Evolutionary conservation across 2,329 filamentous ascomycete species (phyloP), one percentile per base, ranked within the genome.

Genomic region (Nothophoma quercina): DNA sequence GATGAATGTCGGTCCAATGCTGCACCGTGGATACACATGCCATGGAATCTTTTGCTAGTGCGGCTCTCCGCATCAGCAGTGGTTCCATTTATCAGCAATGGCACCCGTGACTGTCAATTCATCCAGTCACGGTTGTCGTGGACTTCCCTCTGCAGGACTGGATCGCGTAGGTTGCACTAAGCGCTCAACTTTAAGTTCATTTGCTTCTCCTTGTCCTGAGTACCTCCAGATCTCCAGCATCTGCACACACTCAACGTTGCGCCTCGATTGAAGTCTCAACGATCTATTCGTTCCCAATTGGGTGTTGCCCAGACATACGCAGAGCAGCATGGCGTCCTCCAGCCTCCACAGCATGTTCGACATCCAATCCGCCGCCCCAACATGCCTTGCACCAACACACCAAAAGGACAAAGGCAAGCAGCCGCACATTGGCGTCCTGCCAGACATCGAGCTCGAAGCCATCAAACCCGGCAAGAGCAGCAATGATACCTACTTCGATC

Each of bases 301-400:
- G n/a, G n/a, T n/a, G n/a, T n/a, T n/a, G n/a, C n/a, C 7, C 19
- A 30, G 6, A 13, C n/a, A 18, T 6, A 29, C 23, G 16, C 23
- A 22, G 8, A 19, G 7, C 52, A 72, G 29, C 15, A 78, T 78
- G 73, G 60, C 74, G 34, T 59, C 73, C 10, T 40, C 68, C 55
- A 18, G 59, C 58, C 65, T 80, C 19, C 75, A 75, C 16, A 69
- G 73, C 16, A 63, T 80, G 21, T 68, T 81, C 44, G 71, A 78
- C 36, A 73, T 81, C 21, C 76, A 81, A 32, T 70, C 72, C 42
- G 53, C 60, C 5, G 57, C 67, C 12, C 52, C 62, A 4, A 51
- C 72, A 21, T 76, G 67, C 26, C 77, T 77, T 9, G 70, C 75
- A 21, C 67, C 74, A 7, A 73, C 74, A 33, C 67, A 56, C 44